Evolutionary conservation across 805 yeast species (phyloP).

Genomic region (Pichia nanzhaoensis): DNA sequence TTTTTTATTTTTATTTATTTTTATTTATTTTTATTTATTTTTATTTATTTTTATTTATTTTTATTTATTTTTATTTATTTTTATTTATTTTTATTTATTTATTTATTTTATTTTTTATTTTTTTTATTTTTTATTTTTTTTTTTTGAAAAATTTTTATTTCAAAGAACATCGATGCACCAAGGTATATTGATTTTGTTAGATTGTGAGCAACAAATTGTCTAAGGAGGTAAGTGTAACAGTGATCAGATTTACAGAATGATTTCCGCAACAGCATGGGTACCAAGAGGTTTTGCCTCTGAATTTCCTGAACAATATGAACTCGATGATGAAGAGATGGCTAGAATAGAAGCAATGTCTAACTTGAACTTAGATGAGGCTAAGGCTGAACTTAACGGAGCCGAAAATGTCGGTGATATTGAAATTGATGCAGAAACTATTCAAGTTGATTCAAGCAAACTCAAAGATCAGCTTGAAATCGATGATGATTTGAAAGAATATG

Average conservation of each 20-base stretch:
- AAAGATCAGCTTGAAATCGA: conserved; percentile 57
- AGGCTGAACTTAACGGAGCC: conserved; percentile 25
- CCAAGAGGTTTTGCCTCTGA: conserved; percentile 94
- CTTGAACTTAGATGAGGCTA: conserved; percentile 72
- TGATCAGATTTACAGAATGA: conserved; percentile 40
- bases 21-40: neutral
- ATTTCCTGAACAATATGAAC: conserved; percentile 81
- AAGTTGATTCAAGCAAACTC: conserved; percentile 22
- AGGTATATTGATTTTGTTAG: no score
- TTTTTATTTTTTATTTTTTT: neutral
- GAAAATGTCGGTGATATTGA: conserved; percentile 21
- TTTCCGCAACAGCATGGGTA: conserved; percentile 91
- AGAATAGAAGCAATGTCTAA: conserved; percentile 83
- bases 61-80: neutral
- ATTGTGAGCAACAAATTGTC: no score
- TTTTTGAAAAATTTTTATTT: neutral
- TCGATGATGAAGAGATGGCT: conserved; percentile 88
- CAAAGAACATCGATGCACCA: no score
- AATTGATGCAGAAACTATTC: conserved; percentile 22
- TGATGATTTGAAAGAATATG: conserved; percentile 83
- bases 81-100: neutral
- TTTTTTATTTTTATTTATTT: no score
- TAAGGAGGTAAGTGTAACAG: neutral
- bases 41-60: neutral
- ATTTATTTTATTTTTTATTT: neutral